Evolutionary conservation across 306 rosid genomes (phyloP).

Genomic region (Canavalia gladiata): DNA sequence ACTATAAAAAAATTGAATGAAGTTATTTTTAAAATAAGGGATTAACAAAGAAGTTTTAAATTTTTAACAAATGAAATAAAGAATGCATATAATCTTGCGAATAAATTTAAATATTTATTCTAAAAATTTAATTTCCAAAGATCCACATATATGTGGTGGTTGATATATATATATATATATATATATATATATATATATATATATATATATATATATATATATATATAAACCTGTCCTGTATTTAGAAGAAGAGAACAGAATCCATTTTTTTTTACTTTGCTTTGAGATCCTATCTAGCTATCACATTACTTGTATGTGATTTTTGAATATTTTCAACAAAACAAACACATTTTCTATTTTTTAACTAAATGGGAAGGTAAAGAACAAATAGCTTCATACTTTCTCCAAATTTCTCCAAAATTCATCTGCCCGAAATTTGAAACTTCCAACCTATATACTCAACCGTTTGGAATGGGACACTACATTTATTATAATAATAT

Average conservation of each 20-base stretch:
- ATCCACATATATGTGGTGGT: too few relatives aligned
- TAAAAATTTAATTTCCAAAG: too few relatives aligned
- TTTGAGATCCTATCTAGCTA: not conserved
- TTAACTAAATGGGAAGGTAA: not conserved
- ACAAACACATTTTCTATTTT: not conserved
- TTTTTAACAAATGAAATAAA: too few relatives aligned
- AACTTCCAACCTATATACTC: slow-evolving; percentile 12
- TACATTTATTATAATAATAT: not conserved
- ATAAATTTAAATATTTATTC: too few relatives aligned
- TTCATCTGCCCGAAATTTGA: not conserved
- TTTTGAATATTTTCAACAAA: not conserved
- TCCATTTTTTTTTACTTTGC: not conserved
- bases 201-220: too few relatives aligned
- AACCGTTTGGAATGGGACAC: not conserved
- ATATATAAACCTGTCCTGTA: too few relatives aligned
- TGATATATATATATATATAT: too few relatives aligned
- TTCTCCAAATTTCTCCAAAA: not conserved
- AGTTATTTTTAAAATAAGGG: too few relatives aligned
- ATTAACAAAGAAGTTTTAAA: too few relatives aligned
- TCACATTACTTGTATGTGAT: not conserved
- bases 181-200: too few relatives aligned
- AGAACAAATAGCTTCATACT: not conserved
- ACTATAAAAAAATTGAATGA: too few relatives aligned
- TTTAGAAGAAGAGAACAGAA: not conserved
- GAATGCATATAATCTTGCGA: too few relatives aligned